Base-by-base conservation (phyloP, 164 flowering plant genomes). In the Warburgia ugandensis region DNA sequence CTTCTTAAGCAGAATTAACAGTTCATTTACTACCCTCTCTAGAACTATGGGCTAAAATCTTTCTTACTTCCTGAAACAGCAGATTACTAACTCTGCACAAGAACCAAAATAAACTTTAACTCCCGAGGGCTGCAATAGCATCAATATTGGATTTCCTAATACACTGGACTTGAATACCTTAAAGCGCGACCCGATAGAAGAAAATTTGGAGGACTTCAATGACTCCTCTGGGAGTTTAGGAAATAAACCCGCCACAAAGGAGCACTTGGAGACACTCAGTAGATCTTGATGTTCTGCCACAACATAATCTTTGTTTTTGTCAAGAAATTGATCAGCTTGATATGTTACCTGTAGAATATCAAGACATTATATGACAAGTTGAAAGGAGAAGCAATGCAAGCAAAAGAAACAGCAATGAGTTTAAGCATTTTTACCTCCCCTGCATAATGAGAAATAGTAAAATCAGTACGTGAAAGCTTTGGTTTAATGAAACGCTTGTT, bases 241-340 rank as follows among this genome's bases (percentile, higher is more conserved):
- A 67, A 89, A 82, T 33, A 89, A 63, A 47, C 77, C 68, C 0
- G 77, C 80, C 51, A 86, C 97, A 75, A 89, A 89, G 28, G 86
- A 17, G 64, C 97, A 86, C 35, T 73, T 75, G 3, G 97, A 86
- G 29, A 84, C 86, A 13, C 64, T 76, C 63, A 89, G 69, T 27
- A 89, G 62, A 61, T 60, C 97, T 67, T 89, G 97, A 76, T 89
- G 95, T 68, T 89, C 97, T 26, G 94, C 97, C 63, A 89, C 97
- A 22, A 89, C 97, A 73, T 89, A 89, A 73, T 89, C 97, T 73
- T 86, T 86, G 72, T 89, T 89, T 62, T 89, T 89, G 70, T 89
- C 97, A 12, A 89, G 73, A 56, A 89, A 89, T 59, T 63, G 75
- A 73, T 89, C 88, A 33, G 97, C 90, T 64, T 64, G 78, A 70